phyloP scores from a whole-genome alignment of 208 protist species.

The Leishmania martiniquensis region DNA sequence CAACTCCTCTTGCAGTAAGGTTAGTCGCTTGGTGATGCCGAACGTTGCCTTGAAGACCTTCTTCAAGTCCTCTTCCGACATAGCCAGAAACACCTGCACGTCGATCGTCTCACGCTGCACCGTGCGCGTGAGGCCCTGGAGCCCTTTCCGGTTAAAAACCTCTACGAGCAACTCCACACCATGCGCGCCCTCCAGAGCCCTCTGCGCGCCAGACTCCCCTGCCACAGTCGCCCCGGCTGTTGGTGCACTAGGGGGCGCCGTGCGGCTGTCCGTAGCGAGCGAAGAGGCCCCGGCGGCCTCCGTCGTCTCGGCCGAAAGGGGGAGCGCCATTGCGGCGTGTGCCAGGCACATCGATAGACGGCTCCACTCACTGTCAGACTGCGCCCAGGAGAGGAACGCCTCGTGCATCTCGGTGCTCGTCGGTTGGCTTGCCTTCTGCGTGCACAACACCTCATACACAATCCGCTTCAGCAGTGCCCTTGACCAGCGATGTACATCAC shows the following conservation, averaged over 20 bases:
- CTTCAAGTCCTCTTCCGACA: slow-evolving; percentile 72
- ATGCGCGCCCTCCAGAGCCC: slow-evolving; percentile 32
- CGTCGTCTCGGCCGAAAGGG: slow-evolving; percentile 25
- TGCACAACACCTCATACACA: slow-evolving; percentile 53
- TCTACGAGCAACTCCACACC: slow-evolving; percentile 55
- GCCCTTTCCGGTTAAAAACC: slow-evolving; percentile 65
- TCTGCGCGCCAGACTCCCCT: not conserved
- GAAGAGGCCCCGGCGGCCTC: not conserved
- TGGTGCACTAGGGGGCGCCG: not conserved
- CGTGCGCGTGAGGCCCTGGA: slow-evolving; percentile 49
- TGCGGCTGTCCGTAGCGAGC: not conserved
- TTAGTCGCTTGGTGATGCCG: slow-evolving; percentile 78
- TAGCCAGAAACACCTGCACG: slow-evolving; percentile 75
- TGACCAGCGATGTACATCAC: slow-evolving; percentile 59
- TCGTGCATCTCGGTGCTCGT: slow-evolving; percentile 24
- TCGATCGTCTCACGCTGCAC: slow-evolving; percentile 80
- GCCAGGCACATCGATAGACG: slow-evolving; percentile 47
- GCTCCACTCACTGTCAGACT: slow-evolving; percentile 14
- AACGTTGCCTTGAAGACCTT: slow-evolving; percentile 86
- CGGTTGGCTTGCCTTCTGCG: slow-evolving; percentile 29
- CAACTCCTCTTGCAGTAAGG: slow-evolving; percentile 78
- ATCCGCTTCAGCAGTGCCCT: slow-evolving; percentile 41
- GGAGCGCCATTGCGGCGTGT: slow-evolving; percentile 49
- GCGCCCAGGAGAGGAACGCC: slow-evolving; percentile 42
- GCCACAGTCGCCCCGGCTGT: no score